phyloP scores from a whole-genome alignment of 140 eudicot genomes.

The Stevia rebaudiana region DNA sequence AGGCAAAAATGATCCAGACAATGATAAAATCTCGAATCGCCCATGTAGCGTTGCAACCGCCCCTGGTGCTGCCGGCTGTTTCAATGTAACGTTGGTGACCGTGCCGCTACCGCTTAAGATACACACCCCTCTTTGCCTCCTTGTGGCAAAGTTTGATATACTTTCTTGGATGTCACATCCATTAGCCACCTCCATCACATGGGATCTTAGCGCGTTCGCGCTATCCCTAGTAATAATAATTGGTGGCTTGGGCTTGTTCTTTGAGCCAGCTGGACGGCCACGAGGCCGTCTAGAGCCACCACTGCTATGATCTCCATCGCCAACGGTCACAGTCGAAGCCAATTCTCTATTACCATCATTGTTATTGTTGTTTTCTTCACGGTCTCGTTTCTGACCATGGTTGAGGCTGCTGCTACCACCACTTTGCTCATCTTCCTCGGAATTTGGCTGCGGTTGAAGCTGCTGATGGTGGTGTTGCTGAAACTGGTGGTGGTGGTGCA shows the following conservation, averaged over 20 bases:
- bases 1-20: conserved; percentile 39
- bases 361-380: conserved; percentile 35
- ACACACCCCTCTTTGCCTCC: conserved; percentile 44
- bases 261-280: conserved; percentile 52
- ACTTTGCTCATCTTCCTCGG: conserved; percentile 67
- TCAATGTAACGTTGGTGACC: conserved; percentile 45
- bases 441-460: conserved; percentile 37
- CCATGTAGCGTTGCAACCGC: conserved; percentile 48
- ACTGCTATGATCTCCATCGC: conserved; percentile 5
- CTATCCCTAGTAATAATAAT: conserved; percentile 52
- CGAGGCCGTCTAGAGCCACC: conserved; percentile 47
- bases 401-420: conserved; percentile 54
- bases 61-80: conserved; percentile 44
- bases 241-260: conserved; percentile 57
- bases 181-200: conserved; percentile 45
- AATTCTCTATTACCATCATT: conserved; percentile 16
- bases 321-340: neutral
- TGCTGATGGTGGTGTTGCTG: conserved; percentile 41
- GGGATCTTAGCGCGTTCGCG: conserved; percentile 46
- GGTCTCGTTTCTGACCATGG: conserved; percentile 46
- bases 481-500: conserved; percentile 45
- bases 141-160: conserved; percentile 38
- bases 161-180: conserved; percentile 47
- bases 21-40: conserved; percentile 42
- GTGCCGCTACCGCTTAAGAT: conserved; percentile 44